These are phyloP conservation scores for Ganoderma resinaceum DNA, from an alignment of 1,284 basidiomycete species.

Conservation along the genomic window DNA sequence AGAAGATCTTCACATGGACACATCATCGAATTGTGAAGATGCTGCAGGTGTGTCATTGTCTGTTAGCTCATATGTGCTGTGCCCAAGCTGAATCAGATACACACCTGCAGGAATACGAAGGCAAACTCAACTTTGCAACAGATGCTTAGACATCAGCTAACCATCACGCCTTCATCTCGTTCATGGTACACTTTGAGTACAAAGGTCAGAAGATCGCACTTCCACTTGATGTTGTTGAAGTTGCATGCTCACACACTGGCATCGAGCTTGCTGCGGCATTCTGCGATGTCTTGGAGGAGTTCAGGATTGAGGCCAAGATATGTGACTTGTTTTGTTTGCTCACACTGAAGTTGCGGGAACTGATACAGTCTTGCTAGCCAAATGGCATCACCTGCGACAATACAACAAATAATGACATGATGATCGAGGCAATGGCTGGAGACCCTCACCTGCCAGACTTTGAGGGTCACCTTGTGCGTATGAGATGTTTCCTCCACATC, in stretches of 20 bases:
- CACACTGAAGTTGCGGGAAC: background rate
- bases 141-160: slow-evolving; percentile 22
- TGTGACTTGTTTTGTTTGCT: slow-evolving; percentile 7
- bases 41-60: slow-evolving; percentile 8
- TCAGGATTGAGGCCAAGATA: slow-evolving; percentile 42
- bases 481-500: background rate
- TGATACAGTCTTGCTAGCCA: background rate
- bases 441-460: background rate
- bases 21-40: slow-evolving; percentile 9
- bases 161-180: slow-evolving; percentile 15
- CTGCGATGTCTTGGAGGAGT: slow-evolving; percentile 40
- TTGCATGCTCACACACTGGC: slow-evolving; percentile 36
- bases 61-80: background rate
- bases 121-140: slow-evolving; percentile 12
- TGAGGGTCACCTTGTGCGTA: background rate
- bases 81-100: background rate
- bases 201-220: slow-evolving; percentile 27
- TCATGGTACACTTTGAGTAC: slow-evolving; percentile 16
- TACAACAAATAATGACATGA: background rate
- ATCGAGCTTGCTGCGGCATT: slow-evolving; percentile 35
- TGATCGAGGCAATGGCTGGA: background rate
- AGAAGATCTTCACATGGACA: slow-evolving; percentile 9
- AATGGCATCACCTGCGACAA: background rate
- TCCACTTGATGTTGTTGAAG: slow-evolving; percentile 36
- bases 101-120: slow-evolving; percentile 8